These are phyloP conservation scores for Phyllosticta paracitricarpa DNA, from an alignment of 2,329 filamentous ascomycete genomes.

Conservation along the genomic window DNA sequence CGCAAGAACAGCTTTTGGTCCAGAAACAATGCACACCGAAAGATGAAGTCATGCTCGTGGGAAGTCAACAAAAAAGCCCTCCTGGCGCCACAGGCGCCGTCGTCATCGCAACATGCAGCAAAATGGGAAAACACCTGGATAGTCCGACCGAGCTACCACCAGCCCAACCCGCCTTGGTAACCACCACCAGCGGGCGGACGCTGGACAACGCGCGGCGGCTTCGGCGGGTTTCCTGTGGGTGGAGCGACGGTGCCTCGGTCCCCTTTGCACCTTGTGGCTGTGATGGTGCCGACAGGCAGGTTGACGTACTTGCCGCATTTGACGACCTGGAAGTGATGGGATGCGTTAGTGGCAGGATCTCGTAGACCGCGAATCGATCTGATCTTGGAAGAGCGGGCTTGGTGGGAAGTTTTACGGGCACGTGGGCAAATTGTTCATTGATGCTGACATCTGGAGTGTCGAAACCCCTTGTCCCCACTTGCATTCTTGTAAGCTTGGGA, in stretches of 20 bases:
- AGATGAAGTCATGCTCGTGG: background rate
- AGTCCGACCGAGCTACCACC: background rate
- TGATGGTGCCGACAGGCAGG: conserved; percentile 1
- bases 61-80: too few relatives aligned
- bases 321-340: background rate
- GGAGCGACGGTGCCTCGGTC: background rate
- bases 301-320: background rate
- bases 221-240: background rate
- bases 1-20: background rate
- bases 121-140: background rate
- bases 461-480: background rate
- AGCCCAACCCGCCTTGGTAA: background rate
- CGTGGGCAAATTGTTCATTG: too few relatives aligned
- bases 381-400: too few relatives aligned
- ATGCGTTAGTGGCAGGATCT: background rate
- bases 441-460: background rate
- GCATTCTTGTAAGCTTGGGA: background rate
- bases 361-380: too few relatives aligned
- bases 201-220: background rate
- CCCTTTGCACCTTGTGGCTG: background rate
- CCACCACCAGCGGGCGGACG: background rate
- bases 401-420: too few relatives aligned
- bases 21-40: background rate
- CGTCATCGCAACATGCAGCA: background rate
- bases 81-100: too few relatives aligned